Evolutionary conservation across 208 protist species (phyloP), one percentile per base, ranked within the genome.

Genomic region (Herpetomonas tarakana): DNA sequence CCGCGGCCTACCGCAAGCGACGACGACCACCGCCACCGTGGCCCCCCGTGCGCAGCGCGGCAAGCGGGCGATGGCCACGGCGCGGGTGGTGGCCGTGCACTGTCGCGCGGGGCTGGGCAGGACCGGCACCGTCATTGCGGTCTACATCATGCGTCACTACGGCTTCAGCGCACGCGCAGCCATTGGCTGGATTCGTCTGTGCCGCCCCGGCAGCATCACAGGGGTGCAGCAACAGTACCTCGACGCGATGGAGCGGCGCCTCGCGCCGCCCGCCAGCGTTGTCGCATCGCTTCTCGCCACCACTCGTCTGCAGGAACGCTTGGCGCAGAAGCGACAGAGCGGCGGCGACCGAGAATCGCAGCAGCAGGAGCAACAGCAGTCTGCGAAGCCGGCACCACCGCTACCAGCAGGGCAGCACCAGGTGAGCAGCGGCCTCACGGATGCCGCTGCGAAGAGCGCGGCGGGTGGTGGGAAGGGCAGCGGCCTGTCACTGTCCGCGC

Each of bases 141-240:
- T 81, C 18, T 97, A 94, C 58, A 74, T 98, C 54, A 98, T 98
- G 80, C 93, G 93, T 50, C 74, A 98, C 54, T 98, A 96, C 72
- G 53, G 66, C 38, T 93, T 98, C 50, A 98, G 93, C 12, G 92
- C 96, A 14, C 53, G 71, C 3, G 95, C 97, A 55, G 78, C 81
- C 16, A 97, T 99, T 50, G 96, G 74, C 11, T 99, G 91, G 88
- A 65, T 97, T 26, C 78, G 98, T 22, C 65, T 99, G 14, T 97
- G 90, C 65, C 80, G 98, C 22, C 97, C 98, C 9, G 98, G 98
- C 21, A 96, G 86, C 79, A 89, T 99, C 25, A 97, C 98, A 22
- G 98, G 98, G 18, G 88, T 92, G 19, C 97, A 99, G 65, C 97
- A 99, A 68, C 71, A 96, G 62, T 99, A 93, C 62, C 68, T 99